Percentiles rank a stretch among this genome's conserved stretches.
phyloP scores from a whole-genome alignment of 805 yeast genomes.

The Hanseniaspora lachancei region DNA sequence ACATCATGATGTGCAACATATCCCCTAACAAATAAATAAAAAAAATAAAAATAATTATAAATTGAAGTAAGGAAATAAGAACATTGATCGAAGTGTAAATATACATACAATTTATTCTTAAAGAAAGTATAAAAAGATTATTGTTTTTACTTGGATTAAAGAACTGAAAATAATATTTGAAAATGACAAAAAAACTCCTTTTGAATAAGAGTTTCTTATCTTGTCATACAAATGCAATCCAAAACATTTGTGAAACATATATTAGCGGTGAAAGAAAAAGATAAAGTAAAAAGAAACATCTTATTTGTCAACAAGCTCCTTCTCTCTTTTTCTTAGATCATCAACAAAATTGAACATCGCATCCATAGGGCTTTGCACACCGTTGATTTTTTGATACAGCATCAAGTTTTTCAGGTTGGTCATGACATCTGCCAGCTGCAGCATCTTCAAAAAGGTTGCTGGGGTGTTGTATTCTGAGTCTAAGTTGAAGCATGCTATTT shows the following conservation, averaged over 20 bases:
- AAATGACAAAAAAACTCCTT: no score
- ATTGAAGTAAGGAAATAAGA: neutral
- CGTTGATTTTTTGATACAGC: slow-evolving; percentile 38
- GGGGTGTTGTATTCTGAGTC: slow-evolving; percentile 37
- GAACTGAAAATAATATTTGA: neutral
- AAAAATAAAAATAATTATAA: no score
- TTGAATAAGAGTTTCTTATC: no score
- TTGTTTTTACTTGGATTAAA: neutral
- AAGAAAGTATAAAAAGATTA: neutral
- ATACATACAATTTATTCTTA: neutral
- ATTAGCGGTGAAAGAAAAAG: neutral
- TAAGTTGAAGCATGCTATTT: neutral
- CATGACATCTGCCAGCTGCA: slow-evolving; percentile 73
- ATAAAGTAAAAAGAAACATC: neutral
- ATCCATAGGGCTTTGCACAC: slow-evolving; percentile 41
- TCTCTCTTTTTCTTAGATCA: slow-evolving; percentile 15
- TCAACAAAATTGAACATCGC: slow-evolving; percentile 36
- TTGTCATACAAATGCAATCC: neutral
- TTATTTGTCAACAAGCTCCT: slow-evolving; percentile 1
- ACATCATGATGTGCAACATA: no score
- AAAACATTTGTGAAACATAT: neutral
- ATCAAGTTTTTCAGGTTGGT: slow-evolving; percentile 54
- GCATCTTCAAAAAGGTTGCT: slow-evolving; percentile 50
- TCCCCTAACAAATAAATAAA: no score
- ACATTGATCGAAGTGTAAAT: neutral